A percentile compares a stretch with the other conserved stretches of the same genome.
These are phyloP conservation scores for Lactarius pseudohatsudake DNA, from an alignment of 768 basidiomycete genomes.

Conservation along the genomic window DNA sequence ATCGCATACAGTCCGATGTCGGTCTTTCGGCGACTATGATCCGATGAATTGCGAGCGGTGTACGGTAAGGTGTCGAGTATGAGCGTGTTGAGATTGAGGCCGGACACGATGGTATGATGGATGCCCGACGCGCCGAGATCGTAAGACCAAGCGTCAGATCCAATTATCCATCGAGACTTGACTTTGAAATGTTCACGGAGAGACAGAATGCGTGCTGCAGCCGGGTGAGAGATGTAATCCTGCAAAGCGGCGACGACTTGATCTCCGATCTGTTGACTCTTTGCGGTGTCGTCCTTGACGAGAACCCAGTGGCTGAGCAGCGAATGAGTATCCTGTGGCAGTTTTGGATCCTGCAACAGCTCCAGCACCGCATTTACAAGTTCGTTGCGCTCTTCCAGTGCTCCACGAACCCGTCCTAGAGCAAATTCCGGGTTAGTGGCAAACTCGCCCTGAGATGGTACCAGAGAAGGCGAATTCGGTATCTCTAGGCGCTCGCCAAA, in stretches of 20 bases:
- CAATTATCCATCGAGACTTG: slow-evolving; percentile 92
- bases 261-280: slow-evolving; percentile 59
- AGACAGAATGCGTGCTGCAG: slow-evolving; percentile 56
- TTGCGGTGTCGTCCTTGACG: slow-evolving; percentile 64
- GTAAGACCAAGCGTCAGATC: slow-evolving; percentile 97
- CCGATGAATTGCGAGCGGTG: slow-evolving; percentile 66
- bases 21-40: slow-evolving; percentile 82
- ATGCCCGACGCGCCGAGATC: slow-evolving; percentile 94
- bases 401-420: slow-evolving; percentile 84
- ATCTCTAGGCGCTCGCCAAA: slow-evolving; percentile 81
- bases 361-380: slow-evolving; percentile 65
- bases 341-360: slow-evolving; percentile 53
- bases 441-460: slow-evolving; percentile 63
- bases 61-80: slow-evolving; percentile 93
- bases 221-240: slow-evolving; percentile 41
- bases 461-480: slow-evolving; percentile 77
- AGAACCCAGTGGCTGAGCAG: slow-evolving; percentile 80
- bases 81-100: slow-evolving; percentile 91
- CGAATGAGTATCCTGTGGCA: slow-evolving; percentile 60
- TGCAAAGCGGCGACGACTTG: slow-evolving; percentile 55
- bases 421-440: slow-evolving; percentile 96
- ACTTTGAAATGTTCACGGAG: slow-evolving; percentile 63
- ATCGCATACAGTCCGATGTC: slow-evolving; percentile 98
- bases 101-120: slow-evolving; percentile 91
- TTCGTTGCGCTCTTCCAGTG: slow-evolving; percentile 70